Base-by-base conservation (phyloP, 2,329 filamentous ascomycete species). In the Cordyceps pruinosa region DNA sequence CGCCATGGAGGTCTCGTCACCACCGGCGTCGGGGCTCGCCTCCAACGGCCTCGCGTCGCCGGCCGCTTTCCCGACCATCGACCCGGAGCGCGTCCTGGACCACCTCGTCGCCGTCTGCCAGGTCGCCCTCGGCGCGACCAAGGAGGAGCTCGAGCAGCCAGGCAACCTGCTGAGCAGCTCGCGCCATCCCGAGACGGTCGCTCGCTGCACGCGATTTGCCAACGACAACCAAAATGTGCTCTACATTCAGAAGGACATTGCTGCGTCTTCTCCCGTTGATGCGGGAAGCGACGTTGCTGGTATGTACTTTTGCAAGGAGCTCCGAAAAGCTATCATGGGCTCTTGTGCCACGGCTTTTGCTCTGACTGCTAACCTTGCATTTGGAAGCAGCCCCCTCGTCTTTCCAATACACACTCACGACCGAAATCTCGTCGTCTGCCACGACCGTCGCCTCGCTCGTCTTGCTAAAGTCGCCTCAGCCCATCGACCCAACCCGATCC, bases 121-220 rank as follows among this genome's bases (percentile, higher is more conserved):
- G 70, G 82, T 89, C 58, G 87, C 87, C 62, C 80, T 93, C 48
- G 89, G 89, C 63, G 88, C 89, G 65, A 83, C 83, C 58, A 84
- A 85, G 68, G 79, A 84, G 61, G 93, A 99, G 68, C 83, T 99
- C 56, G 85, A 93, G 70, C 82, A 83, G 62, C 77, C 85, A 17
- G 91, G 89, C 61, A 97, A 90, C 75, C 78, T 99, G 72, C 79
- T 99, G 61, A 90, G 91, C 58, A 79, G 85, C 66, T 73, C 79
- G 58, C 83, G 81, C 64, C 82, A 90, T 64, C 75, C 80, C 55
- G 93, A 97, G 66, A 97, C 94, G 7, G 75, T 96, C 57, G 86
- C 91, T 69, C 84, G 90, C 75, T 97, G 93, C 73, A 85, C 85
- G 63, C 87, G 92, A 66, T 97, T 97, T 73, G 91, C 91, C 58